Base-by-base conservation (phyloP, 257 asterid genomes). In the Anisodus tanguticus region DNA sequence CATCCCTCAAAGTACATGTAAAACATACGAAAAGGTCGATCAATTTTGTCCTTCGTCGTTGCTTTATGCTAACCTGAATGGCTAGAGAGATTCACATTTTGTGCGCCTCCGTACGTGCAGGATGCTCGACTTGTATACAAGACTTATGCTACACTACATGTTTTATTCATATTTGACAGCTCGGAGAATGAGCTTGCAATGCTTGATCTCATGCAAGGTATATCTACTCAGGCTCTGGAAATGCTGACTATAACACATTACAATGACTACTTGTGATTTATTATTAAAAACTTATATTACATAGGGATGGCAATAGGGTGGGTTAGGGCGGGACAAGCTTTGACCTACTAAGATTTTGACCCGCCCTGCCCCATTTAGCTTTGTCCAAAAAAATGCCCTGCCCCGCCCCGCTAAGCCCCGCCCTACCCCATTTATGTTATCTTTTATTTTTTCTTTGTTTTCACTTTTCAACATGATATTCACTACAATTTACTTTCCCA, bases 151-250 rank as follows among this genome's bases (percentile, higher is more conserved):
- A 95, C 99, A 0, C 84, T 97, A 80, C 95, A 93, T 85, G 89
- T 97, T 58, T 92, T 95, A 74, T 93, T 97, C 90, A 81, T 97
- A 82, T 97, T 97, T 77, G 98, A 97, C 79, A 84, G 86, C 83
- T 91, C 93, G 0, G 99, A 97, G 84, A 95, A 97, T 86, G 99
- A 97, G 89, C 98, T 97, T 45, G 99, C 99, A 2, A 89, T 97
- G 94, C 93, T 97, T n/a, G 99, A 97, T 91, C 97, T 97, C 49
- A 91, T 93, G 98, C 99, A 97, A 97, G 99, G 99, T 95, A 91
- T 79, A 74, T 43, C 13, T 26, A 49, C 63, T 22, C 62, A 49
- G 3, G 63, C 63, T 51, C 63, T 13, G 58, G 0, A 8, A 47
- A 12, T 76, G 63, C 63, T 53, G 22, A 10, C 13, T 51, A 3